Evolutionary conservation across 305 asterid species (phyloP).

Genomic region (Solanum hybrid): DNA sequence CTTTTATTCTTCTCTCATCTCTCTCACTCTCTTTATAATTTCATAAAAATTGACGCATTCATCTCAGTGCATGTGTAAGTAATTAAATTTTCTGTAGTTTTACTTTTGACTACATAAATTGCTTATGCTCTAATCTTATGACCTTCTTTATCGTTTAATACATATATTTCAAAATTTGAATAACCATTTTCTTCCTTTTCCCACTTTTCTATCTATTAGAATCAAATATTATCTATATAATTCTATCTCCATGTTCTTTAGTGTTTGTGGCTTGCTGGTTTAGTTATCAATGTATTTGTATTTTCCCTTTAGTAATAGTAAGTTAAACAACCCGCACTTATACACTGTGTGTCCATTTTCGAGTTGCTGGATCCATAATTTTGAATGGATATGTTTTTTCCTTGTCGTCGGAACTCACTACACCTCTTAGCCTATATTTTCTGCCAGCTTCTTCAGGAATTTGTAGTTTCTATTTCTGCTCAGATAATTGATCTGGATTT

Average conservation of each 20-base stretch:
- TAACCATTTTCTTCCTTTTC: not conserved
- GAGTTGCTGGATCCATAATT: not conserved
- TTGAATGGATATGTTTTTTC: not conserved
- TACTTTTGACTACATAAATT: not conserved
- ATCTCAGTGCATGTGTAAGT: not conserved
- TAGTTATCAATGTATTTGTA: not conserved
- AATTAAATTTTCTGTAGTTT: not conserved
- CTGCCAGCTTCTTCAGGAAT: not conserved
- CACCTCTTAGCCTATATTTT: not conserved
- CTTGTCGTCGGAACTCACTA: not conserved
- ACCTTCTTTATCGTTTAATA: not conserved
- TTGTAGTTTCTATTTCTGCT: not conserved
- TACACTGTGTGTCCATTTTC: not conserved
- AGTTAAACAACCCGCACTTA: not conserved
- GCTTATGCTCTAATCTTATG: not conserved
- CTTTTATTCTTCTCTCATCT: not conserved
- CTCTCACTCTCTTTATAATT: not conserved
- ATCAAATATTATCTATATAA: not conserved
- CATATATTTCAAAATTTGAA: not conserved
- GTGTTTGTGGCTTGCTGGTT: not conserved
- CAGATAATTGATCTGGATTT: constrained; percentile 7
- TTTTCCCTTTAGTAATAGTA: not conserved
- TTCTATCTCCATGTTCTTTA: not conserved
- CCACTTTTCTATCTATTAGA: not conserved
- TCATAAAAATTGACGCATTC: not conserved